Evolutionary conservation across 768 basidiomycete genomes (phyloP).

Genomic region (Mycena pura): DNA sequence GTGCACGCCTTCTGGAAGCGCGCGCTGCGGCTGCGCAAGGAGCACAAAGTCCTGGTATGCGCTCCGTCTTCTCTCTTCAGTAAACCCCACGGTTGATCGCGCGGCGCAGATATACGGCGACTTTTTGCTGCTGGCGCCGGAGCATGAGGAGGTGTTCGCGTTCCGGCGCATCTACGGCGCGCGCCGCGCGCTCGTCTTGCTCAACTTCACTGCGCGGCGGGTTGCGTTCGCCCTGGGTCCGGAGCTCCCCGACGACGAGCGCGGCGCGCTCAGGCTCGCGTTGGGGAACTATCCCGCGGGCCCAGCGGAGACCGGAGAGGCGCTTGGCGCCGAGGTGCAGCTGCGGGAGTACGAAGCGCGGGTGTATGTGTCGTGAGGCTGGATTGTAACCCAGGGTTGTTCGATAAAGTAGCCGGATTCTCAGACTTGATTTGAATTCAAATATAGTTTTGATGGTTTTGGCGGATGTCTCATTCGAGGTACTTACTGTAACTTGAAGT

Average conservation of each 20-base stretch:
- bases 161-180: slow-evolving; percentile 52
- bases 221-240: slow-evolving; percentile 24
- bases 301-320: not conserved
- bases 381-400: no score
- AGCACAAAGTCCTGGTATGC: slow-evolving; percentile 59
- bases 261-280: slow-evolving; percentile 24
- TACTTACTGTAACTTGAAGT: no score
- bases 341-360: slow-evolving; percentile 43
- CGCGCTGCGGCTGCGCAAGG: slow-evolving; percentile 59
- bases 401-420: no score
- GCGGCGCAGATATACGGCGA: slow-evolving; percentile 64
- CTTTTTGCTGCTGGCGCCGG: slow-evolving; percentile 55
- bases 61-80: not conserved
- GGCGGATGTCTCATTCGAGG: no score
- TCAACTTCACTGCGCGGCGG: slow-evolving; percentile 51
- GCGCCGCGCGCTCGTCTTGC: slow-evolving; percentile 47
- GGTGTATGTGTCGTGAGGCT: slow-evolving; percentile 37
- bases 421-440: no score
- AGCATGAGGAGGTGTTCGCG: slow-evolving; percentile 59
- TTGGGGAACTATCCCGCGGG: slow-evolving; percentile 39
- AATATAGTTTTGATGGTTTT: no score
- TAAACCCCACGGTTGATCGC: not conserved
- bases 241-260: not conserved
- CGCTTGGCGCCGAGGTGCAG: no score
- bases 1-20: slow-evolving; percentile 68